phyloP scores from a whole-genome alignment of 371 early-diverging fungal genomes.

The Saksenaea oblongispora region DNA sequence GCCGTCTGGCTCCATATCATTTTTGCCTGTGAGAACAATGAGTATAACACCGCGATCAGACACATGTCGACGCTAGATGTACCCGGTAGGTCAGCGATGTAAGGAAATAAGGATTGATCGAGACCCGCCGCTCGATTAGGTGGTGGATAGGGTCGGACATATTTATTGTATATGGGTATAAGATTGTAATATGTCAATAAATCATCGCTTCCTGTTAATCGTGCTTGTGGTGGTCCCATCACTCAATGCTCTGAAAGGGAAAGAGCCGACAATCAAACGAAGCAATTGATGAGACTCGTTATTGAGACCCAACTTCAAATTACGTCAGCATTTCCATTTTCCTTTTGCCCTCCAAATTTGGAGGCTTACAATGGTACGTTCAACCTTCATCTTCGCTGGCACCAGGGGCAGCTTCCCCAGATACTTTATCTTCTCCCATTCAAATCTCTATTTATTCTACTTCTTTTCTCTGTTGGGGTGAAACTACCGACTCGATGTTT shows the following conservation, averaged over 20 bases:
- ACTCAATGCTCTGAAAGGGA: background rate
- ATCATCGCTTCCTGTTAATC: slow-evolving; percentile 59
- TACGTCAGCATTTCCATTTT: too few relatives aligned
- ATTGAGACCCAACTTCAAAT: too few relatives aligned
- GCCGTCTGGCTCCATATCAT: slow-evolving; percentile 41
- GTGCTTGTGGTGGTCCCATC: slow-evolving; percentile 1
- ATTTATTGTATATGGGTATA: slow-evolving; percentile 57
- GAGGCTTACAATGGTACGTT: too few relatives aligned
- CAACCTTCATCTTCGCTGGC: too few relatives aligned
- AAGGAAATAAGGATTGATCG: slow-evolving; percentile 50
- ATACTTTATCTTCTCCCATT: too few relatives aligned
- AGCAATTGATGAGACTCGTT: too few relatives aligned
- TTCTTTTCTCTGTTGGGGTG: too few relatives aligned
- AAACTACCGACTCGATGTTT: too few relatives aligned
- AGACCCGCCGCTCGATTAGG: slow-evolving; percentile 39
- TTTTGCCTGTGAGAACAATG: slow-evolving; percentile 26
- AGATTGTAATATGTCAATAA: slow-evolving; percentile 57
- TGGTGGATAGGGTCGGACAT: slow-evolving; percentile 53
- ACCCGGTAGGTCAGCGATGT: slow-evolving; percentile 62
- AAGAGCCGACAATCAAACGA: background rate
- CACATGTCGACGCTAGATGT: slow-evolving; percentile 4
- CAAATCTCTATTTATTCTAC: too few relatives aligned
- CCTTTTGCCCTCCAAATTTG: too few relatives aligned
- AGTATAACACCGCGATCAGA: background rate
- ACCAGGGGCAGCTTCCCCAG: too few relatives aligned